These are phyloP conservation scores for Boechera stricta DNA, from an alignment of 345 rosid genomes.

Conservation along the genomic window DNA sequence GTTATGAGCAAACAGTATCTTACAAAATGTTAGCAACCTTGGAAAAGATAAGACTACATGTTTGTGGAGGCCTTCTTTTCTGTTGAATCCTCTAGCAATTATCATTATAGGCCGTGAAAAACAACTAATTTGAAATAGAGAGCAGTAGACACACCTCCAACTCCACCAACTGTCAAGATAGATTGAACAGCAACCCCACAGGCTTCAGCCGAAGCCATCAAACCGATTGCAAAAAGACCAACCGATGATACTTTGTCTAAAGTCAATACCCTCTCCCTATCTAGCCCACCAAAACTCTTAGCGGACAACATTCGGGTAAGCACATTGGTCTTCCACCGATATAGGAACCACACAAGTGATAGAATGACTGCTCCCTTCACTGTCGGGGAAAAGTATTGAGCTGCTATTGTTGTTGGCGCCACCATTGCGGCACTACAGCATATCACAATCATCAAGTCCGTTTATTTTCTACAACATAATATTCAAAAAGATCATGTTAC, in stretches of 20 bases:
- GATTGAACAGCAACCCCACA: conserved; percentile 98
- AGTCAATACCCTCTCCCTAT: conserved; percentile 70
- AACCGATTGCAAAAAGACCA: conserved; percentile 76
- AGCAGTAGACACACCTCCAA: conserved; percentile 68
- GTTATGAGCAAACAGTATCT: background rate
- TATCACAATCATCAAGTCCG: conserved; percentile 11
- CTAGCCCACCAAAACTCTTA: conserved; percentile 46
- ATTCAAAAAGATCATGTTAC: background rate
- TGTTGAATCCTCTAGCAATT: conserved; percentile 13
- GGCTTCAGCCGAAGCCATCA: conserved; percentile 94
- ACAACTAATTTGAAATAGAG: conserved; percentile 17
- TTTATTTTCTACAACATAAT: background rate
- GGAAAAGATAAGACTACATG: background rate
- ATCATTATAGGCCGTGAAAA: conserved; percentile 19
- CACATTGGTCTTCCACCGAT: no score
- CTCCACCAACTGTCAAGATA: conserved; percentile 91
- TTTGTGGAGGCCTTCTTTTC: background rate
- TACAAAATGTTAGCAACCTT: background rate
- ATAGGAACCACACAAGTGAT: no score
- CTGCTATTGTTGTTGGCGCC: conserved; percentile 80
- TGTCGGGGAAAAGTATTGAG: conserved; percentile 57
- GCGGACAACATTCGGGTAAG: no score
- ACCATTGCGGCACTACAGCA: conserved; percentile 72
- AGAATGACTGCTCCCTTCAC: no score
- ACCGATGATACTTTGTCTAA: conserved; percentile 81